These are phyloP conservation scores for Alloteropsis angusta DNA, from an alignment of 202 grass and related monocot species.

Conservation along the genomic window DNA sequence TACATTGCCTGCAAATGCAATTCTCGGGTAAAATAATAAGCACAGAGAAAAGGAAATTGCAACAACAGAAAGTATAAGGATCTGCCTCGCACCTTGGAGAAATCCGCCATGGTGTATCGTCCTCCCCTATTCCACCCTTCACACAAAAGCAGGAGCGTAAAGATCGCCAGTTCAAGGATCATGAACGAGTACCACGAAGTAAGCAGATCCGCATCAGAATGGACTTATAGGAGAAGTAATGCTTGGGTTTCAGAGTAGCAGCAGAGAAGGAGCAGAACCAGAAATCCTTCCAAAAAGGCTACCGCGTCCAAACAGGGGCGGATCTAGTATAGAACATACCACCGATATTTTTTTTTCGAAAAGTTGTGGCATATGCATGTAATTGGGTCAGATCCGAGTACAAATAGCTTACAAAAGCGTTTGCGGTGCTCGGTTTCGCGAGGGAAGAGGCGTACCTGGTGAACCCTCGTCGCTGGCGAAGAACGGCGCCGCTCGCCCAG, in stretches of 20 bases:
- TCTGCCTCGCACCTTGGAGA: slow-evolving; percentile 25
- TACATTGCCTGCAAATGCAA: not conserved
- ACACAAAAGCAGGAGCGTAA: not conserved
- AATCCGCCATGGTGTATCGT: slow-evolving; percentile 25
- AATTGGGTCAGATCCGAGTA: not conserved
- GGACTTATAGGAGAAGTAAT: not conserved
- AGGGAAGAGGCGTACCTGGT: not conserved
- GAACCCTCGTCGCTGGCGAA: not conserved
- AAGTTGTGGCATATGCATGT: not conserved
- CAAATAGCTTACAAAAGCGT: not conserved
- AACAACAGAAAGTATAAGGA: not conserved
- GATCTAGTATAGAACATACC: not conserved
- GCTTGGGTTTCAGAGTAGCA: not conserved
- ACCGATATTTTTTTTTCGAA: not conserved
- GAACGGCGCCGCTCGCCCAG: not conserved
- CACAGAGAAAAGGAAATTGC: not conserved
- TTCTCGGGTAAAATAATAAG: not conserved
- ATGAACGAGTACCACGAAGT: not conserved
- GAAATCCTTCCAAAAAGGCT: too few species aligned
- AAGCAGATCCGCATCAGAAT: not conserved
- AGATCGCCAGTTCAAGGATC: not conserved
- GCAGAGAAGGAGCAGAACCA: not conserved
- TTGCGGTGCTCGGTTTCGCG: not conserved
- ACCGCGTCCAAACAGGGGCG: too few species aligned
- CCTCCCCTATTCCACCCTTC: not conserved